Conservation (phyloP, 2,329 filamentous ascomycete species). For the Raffaelea albimanens region DNA sequence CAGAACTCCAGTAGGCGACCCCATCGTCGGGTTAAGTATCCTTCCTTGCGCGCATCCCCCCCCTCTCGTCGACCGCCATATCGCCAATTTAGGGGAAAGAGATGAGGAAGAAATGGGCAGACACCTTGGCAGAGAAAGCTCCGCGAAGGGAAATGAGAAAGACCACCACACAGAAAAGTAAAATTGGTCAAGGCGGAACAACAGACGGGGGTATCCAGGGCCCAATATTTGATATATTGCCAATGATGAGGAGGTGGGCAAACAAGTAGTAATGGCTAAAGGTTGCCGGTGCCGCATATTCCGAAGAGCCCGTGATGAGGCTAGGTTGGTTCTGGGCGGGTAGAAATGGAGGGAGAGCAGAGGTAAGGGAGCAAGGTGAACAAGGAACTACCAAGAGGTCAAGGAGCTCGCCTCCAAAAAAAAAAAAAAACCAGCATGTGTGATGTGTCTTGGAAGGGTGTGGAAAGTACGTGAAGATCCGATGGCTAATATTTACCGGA, state of each 20-base stretch:
- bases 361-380: too few species aligned
- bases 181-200: conserved; percentile 1
- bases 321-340: too few species aligned
- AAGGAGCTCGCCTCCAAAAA: too few species aligned
- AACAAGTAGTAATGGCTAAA: conserved; percentile 4
- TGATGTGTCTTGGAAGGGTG: too few species aligned
- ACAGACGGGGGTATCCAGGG: neutral
- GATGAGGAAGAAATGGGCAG: neutral
- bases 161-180: neutral
- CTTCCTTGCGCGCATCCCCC: neutral
- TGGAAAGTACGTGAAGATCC: too few species aligned
- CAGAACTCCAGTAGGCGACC: neutral
- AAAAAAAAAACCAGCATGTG: too few species aligned
- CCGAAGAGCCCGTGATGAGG: neutral
- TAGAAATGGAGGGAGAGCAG: too few species aligned
- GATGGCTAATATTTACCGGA: too few species aligned
- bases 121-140: too few species aligned
- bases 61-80: neutral
- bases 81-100: neutral
- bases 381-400: too few species aligned
- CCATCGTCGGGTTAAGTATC: neutral
- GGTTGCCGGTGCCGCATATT: conserved; percentile 1
- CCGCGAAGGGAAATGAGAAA: neutral
- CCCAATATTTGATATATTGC: conserved; percentile 6
- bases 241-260: neutral